These are phyloP conservation scores for Sclerotinia spermophila DNA, from an alignment of 2,329 filamentous ascomycete species.

Conservation along the genomic window DNA sequence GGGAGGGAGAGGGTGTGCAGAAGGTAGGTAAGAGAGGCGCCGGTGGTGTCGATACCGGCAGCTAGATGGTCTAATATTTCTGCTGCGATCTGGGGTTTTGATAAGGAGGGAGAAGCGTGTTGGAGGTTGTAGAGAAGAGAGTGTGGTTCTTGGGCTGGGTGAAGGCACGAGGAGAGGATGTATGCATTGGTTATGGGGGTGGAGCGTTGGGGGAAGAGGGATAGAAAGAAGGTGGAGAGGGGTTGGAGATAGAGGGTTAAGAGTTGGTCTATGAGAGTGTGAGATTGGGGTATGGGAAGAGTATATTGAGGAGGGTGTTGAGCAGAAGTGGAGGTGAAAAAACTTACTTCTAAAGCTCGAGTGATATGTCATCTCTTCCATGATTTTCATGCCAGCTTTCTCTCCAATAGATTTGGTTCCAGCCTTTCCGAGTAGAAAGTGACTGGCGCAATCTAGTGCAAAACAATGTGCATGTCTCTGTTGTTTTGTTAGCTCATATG, in stretches of 20 bases:
- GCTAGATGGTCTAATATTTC: constrained; percentile 69
- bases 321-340: background rate
- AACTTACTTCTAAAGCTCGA: constrained; percentile 61
- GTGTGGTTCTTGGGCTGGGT: constrained; percentile 46
- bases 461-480: constrained; percentile 54
- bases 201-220: constrained; percentile 55
- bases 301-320: background rate
- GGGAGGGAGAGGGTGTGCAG: constrained; percentile 69
- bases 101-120: constrained; percentile 42
- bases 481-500: background rate
- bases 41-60: constrained; percentile 69
- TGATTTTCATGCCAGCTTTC: constrained; percentile 57
- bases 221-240: constrained; percentile 89
- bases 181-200: constrained; percentile 55
- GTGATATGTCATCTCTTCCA: constrained; percentile 66
- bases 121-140: constrained; percentile 58
- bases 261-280: constrained; percentile 47
- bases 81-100: constrained; percentile 55
- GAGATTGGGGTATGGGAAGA: background rate
- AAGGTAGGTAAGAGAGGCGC: constrained; percentile 65
- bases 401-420: constrained; percentile 58
- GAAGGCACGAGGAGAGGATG: constrained; percentile 48
- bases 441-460: constrained; percentile 65
- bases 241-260: constrained; percentile 74
- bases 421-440: constrained; percentile 61